Conservation (phyloP, 441 rosid genomes). For the Mallotus repandus region DNA sequence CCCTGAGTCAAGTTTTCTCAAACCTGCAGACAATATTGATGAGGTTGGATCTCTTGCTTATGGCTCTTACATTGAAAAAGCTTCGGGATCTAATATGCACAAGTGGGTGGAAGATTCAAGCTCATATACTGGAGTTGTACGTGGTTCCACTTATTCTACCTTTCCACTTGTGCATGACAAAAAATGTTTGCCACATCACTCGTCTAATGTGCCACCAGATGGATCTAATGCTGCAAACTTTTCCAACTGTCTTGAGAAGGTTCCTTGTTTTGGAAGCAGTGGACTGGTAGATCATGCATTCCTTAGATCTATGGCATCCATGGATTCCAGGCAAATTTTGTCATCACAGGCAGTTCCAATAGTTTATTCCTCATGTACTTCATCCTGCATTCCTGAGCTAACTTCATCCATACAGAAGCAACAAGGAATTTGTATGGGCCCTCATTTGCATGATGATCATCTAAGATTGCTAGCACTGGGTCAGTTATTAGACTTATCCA, state of each 20-base stretch:
- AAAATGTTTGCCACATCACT: conserved; percentile 15
- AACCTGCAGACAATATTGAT: conserved; percentile 32
- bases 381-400: conserved; percentile 21
- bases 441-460: conserved; percentile 41
- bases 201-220: conserved; percentile 19
- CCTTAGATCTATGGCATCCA: conserved; percentile 22
- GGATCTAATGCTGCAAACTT: conserved; percentile 27
- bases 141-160: conserved; percentile 21
- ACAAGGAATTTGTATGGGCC: conserved; percentile 16
- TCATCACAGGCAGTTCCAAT: conserved; percentile 30
- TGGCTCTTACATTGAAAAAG: conserved; percentile 22
- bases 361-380: conserved; percentile 24
- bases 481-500: conserved; percentile 46
- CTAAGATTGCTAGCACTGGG: conserved; percentile 43
- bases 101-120: conserved; percentile 25
- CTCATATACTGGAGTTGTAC: conserved; percentile 18
- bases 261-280: conserved; percentile 23
- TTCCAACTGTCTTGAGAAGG: conserved; percentile 27
- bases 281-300: conserved; percentile 25
- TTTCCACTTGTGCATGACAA: conserved; percentile 29
- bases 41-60: conserved; percentile 23
- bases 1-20: conserved; percentile 31
- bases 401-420: conserved; percentile 25
- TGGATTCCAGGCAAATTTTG: conserved; percentile 21
- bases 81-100: conserved; percentile 29